A percentile compares a stretch with the other conserved stretches of the same genome.
These are phyloP conservation scores for Cercospora sp. DNA, from an alignment of 2,329 filamentous ascomycete genomes.

Conservation along the genomic window DNA sequence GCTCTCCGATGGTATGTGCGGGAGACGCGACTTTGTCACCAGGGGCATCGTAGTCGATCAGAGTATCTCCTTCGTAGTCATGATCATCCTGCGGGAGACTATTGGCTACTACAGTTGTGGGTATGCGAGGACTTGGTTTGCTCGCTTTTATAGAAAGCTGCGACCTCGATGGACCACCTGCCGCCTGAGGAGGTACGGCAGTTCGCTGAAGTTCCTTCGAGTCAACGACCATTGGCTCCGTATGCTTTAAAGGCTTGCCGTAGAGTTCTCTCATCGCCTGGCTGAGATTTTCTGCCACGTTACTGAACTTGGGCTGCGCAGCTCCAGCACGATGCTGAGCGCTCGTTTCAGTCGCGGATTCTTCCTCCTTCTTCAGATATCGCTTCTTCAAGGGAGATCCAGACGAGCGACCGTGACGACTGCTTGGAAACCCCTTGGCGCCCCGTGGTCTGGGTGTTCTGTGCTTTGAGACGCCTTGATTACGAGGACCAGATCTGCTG, in stretches of 20 bases:
- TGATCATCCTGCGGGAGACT: background rate
- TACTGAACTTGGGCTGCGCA: constrained; percentile 9
- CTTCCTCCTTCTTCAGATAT: background rate
- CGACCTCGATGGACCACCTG: background rate
- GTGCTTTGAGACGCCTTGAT: constrained; percentile 31
- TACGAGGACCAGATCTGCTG: constrained; percentile 33
- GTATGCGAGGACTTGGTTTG: background rate
- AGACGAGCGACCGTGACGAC: background rate
- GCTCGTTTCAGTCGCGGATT: background rate
- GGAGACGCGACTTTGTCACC: background rate
- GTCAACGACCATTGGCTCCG: background rate
- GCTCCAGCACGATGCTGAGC: background rate
- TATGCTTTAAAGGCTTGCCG: background rate
- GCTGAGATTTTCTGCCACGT: constrained; percentile 8
- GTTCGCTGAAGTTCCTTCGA: background rate
- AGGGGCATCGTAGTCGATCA: background rate
- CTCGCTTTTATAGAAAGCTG: background rate
- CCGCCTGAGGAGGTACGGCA: background rate
- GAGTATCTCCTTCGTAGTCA: background rate
- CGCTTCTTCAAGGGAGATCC: background rate
- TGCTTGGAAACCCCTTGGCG: background rate
- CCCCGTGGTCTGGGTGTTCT: constrained; percentile 4
- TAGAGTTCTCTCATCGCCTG: constrained; percentile 10
- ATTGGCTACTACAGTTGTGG: background rate
- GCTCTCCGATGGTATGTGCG: background rate